Conservation (phyloP, 192 early-diverging fungal species). For the Thoreauomyces humboldtii region DNA sequence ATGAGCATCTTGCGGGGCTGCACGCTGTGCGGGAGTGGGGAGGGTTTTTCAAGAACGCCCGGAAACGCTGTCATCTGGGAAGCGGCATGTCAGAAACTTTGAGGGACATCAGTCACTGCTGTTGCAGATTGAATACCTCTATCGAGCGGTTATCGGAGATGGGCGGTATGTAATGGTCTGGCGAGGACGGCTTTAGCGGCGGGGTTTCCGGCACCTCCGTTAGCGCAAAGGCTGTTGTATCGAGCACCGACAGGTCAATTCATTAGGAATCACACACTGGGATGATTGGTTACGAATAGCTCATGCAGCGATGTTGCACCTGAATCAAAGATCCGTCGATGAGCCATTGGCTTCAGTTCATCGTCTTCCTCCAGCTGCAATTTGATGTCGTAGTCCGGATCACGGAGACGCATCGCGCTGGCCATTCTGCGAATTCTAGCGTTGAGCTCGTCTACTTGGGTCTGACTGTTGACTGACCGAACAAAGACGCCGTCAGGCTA, state of each 20-base stretch:
- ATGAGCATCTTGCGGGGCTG: neutral
- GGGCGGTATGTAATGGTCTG: neutral
- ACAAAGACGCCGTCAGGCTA: no score
- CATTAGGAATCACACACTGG: no score
- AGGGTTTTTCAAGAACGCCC: neutral
- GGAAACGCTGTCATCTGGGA: neutral
- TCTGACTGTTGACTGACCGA: neutral
- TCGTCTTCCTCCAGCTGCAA: conserved; percentile 3
- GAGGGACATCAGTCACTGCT: no score
- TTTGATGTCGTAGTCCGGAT: conserved; percentile 7
- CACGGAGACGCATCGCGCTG: neutral
- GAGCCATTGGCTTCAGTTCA: neutral
- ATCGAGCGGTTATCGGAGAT: neutral
- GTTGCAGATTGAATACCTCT: neutral
- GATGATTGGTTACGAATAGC: no score
- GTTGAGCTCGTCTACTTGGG: conserved; percentile 16
- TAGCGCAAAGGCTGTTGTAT: neutral
- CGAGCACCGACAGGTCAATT: no score
- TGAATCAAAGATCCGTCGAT: conserved; percentile 5
- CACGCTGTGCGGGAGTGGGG: neutral
- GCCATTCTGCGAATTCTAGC: conserved; percentile 7
- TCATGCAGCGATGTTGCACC: no score
- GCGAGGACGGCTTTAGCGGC: neutral
- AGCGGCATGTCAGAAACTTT: neutral
- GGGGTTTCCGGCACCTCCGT: neutral